A percentile compares a stretch with the other conserved stretches of the same genome.
These are phyloP conservation scores for Pleurotus platypus DNA, from an alignment of 768 basidiomycete species.

Conservation along the genomic window DNA sequence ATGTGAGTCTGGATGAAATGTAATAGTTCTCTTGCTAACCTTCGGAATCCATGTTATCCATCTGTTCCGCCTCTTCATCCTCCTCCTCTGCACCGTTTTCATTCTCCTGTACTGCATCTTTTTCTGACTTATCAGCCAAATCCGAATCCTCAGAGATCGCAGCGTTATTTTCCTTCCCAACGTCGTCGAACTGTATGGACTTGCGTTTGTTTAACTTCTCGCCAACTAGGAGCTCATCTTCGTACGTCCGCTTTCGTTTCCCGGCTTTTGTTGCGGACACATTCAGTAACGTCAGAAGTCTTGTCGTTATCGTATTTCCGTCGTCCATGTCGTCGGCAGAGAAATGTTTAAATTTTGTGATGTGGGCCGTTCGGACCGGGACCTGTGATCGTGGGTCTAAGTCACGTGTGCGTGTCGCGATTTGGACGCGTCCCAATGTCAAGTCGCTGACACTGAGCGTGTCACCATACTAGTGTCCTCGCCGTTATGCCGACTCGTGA, in stretches of 20 bases:
- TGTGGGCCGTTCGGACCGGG: too few relatives aligned
- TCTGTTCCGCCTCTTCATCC: conserved; percentile 12
- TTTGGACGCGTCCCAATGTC: too few relatives aligned
- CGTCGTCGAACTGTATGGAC: conserved; percentile 26
- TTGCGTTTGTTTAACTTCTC: conserved; percentile 73
- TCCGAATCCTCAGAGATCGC: conserved; percentile 15
- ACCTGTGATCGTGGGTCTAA: too few relatives aligned
- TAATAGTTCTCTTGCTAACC: conserved; percentile 17
- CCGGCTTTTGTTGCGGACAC: conserved; percentile 75
- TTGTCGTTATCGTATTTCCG: conserved; percentile 63
- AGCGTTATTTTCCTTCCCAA: conserved; percentile 8
- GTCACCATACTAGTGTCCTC: too few relatives aligned
- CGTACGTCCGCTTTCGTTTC: conserved; percentile 46
- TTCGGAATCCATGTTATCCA: conserved; percentile 22
- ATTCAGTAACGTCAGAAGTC: conserved; percentile 84
- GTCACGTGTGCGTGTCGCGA: too few relatives aligned
- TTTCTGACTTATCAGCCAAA: conserved; percentile 10
- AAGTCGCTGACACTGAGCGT: too few relatives aligned
- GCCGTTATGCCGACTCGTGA: too few relatives aligned
- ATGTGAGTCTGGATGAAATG: too few relatives aligned
- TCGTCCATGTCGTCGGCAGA: conserved; percentile 26
- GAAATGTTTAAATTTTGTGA: not conserved
- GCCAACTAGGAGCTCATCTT: conserved; percentile 40
- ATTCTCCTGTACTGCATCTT: conserved; percentile 14
- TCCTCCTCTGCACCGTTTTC: conserved; percentile 19